Base-by-base conservation (phyloP, 2,329 filamentous ascomycete genomes). In the Ciborinia camelliae region DNA sequence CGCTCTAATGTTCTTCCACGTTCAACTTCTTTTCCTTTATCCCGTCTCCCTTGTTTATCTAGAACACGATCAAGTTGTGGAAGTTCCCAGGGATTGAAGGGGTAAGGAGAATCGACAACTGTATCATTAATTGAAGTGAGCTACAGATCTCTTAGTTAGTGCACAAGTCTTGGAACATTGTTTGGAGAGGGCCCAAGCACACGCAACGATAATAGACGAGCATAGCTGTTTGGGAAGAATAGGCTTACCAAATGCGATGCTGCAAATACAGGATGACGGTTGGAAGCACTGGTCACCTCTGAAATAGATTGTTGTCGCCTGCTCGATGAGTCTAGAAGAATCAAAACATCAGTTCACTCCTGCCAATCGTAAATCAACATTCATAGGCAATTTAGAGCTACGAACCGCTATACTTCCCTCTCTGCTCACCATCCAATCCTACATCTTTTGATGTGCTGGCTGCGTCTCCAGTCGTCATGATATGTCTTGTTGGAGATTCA, bases 391-490 rank as follows among this genome's bases (percentile, higher is more conserved):
- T 4, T 47, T 7, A 47, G 14, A 20, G 5, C 28, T 4, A 57
- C 45, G 5, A 50, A 57, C 53, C 8, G 37, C 7, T 18, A 48
- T 18, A 47, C 30, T 35, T 15, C 10, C 32, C 41, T 43, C 32
- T 37, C 3, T 18, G 9, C 53, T 43, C 59, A 12, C 53, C 55
- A 62, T 64, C 63, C 4, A 55, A 39, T 6, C 60, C 50, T 10
- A 48, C 57, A 57, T 45, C 50, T 37, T 54, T 37, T 18, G 61
- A 59, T 35, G 32, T 35, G 5, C 53, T 48, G 15, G 71, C 54
- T 41, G 70, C 66, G 28, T 72, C 65, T 20, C 71, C 71, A 35
- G 74, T 28, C 43, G 66, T 72, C 69, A 75, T 73, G 51, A 74
- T 65, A 60, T 73, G 73, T 35, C 43, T 67, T 14, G 70, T 61